Evolutionary conservation across 768 basidiomycete genomes (phyloP), one percentile per base, ranked within the genome.

Genomic region (Grammothele lineata): DNA sequence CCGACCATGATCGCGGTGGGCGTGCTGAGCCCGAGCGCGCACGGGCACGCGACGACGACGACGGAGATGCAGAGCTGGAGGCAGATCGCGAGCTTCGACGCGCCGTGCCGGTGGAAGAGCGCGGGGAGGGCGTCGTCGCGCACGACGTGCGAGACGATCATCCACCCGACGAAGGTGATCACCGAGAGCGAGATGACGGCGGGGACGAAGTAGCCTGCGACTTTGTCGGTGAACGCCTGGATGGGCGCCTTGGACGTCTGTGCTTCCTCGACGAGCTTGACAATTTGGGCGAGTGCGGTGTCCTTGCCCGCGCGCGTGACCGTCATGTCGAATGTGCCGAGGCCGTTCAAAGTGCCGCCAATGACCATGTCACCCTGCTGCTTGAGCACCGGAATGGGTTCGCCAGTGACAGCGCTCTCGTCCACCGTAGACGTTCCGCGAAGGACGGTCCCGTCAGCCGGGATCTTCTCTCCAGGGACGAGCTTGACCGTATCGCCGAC

Each of bases 1-100:
- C 96, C 96, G 25, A 98, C 96, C 96, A 98, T 98, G 67, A 98
- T 92, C 2, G 95, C 96, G 0, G 96, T 98, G 1, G 96, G 96
- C 0, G 95, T 98, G 45, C 90, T 91, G 48, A 98, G 76, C 4
- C 95, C 96, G 26, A 99, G 77, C 0, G 96, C 95, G 63, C 96
- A 99, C 0, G 96, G 96, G 65, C 96, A 99, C 18, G 96, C 95
- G 42, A 99, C 93, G 40, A 99, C 96, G 49, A 99, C 80, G 52
- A 98, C 96, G 33, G 90, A 93, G 62, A 98, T 99, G 65, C 95
- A 97, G 60, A 99, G 83, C 70, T 95, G 92, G 38, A 99, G 72
- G 63, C 94, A 98, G 12, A 95, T 86, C 6, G 90, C 88, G 48
- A 97, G 72, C 60, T 86, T 87, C 60, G 81, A 88, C 32, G 88